These are phyloP conservation scores for Russula vinacea DNA, from an alignment of 768 basidiomycete species.

Conservation along the genomic window DNA sequence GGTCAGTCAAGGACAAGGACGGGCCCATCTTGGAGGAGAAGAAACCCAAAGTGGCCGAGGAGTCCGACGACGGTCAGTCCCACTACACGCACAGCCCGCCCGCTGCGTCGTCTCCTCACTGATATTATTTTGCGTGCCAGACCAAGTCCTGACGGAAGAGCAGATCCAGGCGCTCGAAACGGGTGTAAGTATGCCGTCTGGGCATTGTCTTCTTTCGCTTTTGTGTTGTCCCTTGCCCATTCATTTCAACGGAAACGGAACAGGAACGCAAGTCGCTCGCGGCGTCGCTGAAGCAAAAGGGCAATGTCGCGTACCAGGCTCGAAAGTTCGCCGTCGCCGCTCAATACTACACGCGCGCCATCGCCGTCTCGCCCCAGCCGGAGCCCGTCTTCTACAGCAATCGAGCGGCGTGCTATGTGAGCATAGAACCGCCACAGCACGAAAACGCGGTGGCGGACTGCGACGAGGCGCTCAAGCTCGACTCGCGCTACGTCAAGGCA, in stretches of 20 bases:
- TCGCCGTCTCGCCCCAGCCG: conserved; percentile 66
- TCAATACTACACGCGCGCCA: conserved; percentile 70
- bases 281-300: conserved; percentile 62
- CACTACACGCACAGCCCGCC: neutral
- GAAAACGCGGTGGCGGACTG: conserved; percentile 86
- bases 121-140: conserved; percentile 36
- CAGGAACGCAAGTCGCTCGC: conserved; percentile 67
- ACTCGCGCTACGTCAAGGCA: conserved; percentile 83
- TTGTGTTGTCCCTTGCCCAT: neutral
- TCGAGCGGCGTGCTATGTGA: conserved; percentile 95
- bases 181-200: conserved; percentile 45
- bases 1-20: conserved; percentile 53
- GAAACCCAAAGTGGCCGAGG: conserved; percentile 43
- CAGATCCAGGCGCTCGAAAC: conserved; percentile 55
- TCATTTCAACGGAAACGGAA: too few species aligned
- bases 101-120: conserved; percentile 22
- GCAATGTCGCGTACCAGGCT: conserved; percentile 66
- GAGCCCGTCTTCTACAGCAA: conserved; percentile 97
- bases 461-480: conserved; percentile 79
- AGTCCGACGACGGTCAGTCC: conserved; percentile 32
- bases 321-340: conserved; percentile 59
- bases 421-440: conserved; percentile 80
- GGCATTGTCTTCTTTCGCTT: neutral
- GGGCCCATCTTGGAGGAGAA: conserved; percentile 82
- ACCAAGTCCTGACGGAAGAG: conserved; percentile 47